phyloP scores from a whole-genome alignment of 2,329 filamentous ascomycete genomes.

The Didymellaceae sp. region DNA sequence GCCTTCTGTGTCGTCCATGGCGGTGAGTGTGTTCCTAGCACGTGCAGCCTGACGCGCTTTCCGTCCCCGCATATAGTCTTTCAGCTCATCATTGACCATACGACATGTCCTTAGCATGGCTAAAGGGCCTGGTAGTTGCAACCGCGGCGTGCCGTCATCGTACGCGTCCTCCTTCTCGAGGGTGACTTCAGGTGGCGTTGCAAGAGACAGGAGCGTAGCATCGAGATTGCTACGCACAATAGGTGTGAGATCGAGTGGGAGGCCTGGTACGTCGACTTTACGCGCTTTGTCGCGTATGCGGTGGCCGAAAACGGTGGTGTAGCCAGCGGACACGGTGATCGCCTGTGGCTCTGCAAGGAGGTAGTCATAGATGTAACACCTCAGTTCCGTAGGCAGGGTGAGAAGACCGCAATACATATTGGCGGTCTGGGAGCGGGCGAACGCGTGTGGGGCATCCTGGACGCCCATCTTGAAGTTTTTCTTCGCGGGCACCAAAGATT shows the following conservation, averaged over 20 bases:
- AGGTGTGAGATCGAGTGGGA: conserved; percentile 47
- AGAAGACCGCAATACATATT: conserved; percentile 24
- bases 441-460: conserved; percentile 14
- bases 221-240: conserved; percentile 44
- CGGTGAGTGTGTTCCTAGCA: background rate
- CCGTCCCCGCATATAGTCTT: conserved; percentile 36
- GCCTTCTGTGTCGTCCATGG: conserved; percentile 24
- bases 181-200: conserved; percentile 32
- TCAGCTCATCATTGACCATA: conserved; percentile 46
- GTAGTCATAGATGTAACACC: conserved; percentile 52
- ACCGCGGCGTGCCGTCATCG: conserved; percentile 13
- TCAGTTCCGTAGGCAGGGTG: conserved; percentile 49
- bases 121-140: conserved; percentile 31
- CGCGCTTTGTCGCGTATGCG: conserved; percentile 35
- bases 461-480: conserved; percentile 9
- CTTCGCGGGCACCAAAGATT: background rate
- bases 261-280: conserved; percentile 40
- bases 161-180: conserved; percentile 19
- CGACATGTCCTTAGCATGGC: conserved; percentile 41
- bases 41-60: conserved; percentile 24
- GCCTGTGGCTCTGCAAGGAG: conserved; percentile 45
- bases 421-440: conserved; percentile 1
- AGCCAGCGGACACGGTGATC: conserved; percentile 50
- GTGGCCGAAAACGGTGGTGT: conserved; percentile 38
- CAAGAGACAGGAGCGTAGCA: conserved; percentile 40